Evolutionary conservation across 805 yeast genomes (phyloP).

Genomic region (Clavispora carvajalis): DNA sequence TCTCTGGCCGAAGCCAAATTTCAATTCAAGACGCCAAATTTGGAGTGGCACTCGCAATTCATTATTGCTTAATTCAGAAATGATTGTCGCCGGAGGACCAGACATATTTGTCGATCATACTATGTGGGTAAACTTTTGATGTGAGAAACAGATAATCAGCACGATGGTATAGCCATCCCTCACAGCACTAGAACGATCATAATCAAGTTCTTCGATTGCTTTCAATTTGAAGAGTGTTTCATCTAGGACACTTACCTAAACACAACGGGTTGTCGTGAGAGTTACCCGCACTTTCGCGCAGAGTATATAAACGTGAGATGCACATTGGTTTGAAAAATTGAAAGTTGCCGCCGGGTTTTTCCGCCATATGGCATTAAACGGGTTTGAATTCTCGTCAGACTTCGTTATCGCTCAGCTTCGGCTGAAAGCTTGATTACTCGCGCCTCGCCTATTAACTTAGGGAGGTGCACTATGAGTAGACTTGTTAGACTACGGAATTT

Average conservation of each 20-base stretch:
- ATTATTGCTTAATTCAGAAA: too few species aligned
- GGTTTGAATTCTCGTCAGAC: constrained; percentile 13
- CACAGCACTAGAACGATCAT: too few species aligned
- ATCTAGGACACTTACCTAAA: background rate
- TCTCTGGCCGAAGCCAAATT: too few species aligned
- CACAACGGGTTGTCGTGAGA: background rate
- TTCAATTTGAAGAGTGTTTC: too few species aligned
- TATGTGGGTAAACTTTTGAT: too few species aligned
- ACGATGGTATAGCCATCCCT: too few species aligned
- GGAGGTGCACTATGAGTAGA: constrained; percentile 21
- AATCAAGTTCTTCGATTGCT: too few species aligned
- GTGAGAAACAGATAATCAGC: too few species aligned
- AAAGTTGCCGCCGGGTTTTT: constrained; percentile 37
- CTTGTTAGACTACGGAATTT: constrained; percentile 10
- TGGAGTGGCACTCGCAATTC: too few species aligned
- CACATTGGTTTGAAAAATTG: constrained; percentile 12
- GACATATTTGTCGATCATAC: too few species aligned
- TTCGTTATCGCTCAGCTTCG: constrained; percentile 16
- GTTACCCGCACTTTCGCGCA: constrained; percentile 16
- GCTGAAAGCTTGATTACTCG: constrained; percentile 18
- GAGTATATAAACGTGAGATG: background rate
- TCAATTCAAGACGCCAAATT: too few species aligned
- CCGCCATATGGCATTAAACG: constrained; percentile 25
- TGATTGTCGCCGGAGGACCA: too few species aligned
- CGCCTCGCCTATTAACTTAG: constrained; percentile 37